Evolutionary conservation across 345 rosid species (phyloP).

Genomic region (Syzygium aqueum): DNA sequence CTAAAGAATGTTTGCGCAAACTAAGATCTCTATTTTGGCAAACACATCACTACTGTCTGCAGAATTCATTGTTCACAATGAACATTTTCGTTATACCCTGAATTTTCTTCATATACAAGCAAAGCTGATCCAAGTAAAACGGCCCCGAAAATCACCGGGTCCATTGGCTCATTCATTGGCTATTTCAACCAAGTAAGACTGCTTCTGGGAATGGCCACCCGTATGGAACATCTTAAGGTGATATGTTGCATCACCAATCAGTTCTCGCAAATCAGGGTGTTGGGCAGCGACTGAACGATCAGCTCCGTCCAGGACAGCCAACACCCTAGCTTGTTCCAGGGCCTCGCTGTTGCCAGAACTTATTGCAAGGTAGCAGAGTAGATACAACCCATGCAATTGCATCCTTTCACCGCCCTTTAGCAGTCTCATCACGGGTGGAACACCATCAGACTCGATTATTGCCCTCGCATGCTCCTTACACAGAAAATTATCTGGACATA

Average conservation of each 20-base stretch:
- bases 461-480: not conserved
- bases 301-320: constrained; percentile 9
- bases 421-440: constrained; percentile 3
- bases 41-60: not conserved
- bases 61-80: not conserved
- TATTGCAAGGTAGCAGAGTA: constrained; percentile 7
- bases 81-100: not conserved
- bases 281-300: not conserved
- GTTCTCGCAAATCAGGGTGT: not conserved
- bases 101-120: not conserved
- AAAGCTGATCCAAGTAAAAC: not conserved
- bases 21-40: not conserved
- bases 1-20: not conserved
- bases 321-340: constrained; percentile 6
- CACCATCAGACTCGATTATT: constrained; percentile 3
- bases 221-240: not conserved
- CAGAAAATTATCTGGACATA: constrained; percentile 9
- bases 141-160: not conserved
- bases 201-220: not conserved
- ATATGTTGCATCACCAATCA: not conserved
- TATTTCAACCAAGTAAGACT: not conserved
- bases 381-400: constrained; percentile 1
- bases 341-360: constrained; percentile 7
- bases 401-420: constrained; percentile 1
- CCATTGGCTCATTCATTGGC: not conserved